Evolutionary conservation across 345 rosid genomes (phyloP).

Genomic region (Isatis tinctoria): DNA sequence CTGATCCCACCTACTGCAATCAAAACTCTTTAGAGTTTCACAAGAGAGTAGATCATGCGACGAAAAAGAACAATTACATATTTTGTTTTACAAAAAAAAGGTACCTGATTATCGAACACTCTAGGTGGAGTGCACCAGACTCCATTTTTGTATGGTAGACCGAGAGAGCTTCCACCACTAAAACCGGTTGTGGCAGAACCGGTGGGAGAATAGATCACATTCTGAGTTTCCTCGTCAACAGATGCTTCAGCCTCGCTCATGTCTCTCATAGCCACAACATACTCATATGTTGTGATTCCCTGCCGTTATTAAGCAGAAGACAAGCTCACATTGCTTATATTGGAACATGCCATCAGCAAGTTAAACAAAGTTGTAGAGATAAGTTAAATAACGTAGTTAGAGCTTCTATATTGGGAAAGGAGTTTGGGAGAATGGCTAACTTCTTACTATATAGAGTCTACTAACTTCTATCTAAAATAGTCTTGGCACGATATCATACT

Average conservation of each 20-base stretch:
- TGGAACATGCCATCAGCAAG: neutral
- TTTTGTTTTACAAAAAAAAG: neutral
- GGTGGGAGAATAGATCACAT: slow-evolving; percentile 68
- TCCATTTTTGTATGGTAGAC: slow-evolving; percentile 65
- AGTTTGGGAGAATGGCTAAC: neutral
- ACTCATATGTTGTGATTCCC: slow-evolving; percentile 96
- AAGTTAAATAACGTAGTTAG: neutral
- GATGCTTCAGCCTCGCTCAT: slow-evolving; percentile 86
- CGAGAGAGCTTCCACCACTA: slow-evolving; percentile 91
- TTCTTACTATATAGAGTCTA: too few relatives aligned
- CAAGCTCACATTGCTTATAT: neutral
- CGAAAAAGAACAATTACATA: neutral
- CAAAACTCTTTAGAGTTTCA: neutral
- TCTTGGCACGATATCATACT: slow-evolving; percentile 11
- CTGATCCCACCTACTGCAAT: neutral
- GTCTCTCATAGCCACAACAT: slow-evolving; percentile 88
- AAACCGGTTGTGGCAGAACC: slow-evolving; percentile 86
- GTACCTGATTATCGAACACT: slow-evolving; percentile 93
- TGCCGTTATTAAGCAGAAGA: slow-evolving; percentile 12
- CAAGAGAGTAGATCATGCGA: neutral
- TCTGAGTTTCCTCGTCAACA: slow-evolving; percentile 60
- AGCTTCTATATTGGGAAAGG: too few relatives aligned
- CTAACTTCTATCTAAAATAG: neutral
- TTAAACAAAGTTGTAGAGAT: neutral
- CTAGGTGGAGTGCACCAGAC: slow-evolving; percentile 98